Percentiles rank a stretch among this genome's conserved stretches.
Evolutionary conservation across 1,284 basidiomycete genomes (phyloP).

Genomic region (Takashimella koratensis): DNA sequence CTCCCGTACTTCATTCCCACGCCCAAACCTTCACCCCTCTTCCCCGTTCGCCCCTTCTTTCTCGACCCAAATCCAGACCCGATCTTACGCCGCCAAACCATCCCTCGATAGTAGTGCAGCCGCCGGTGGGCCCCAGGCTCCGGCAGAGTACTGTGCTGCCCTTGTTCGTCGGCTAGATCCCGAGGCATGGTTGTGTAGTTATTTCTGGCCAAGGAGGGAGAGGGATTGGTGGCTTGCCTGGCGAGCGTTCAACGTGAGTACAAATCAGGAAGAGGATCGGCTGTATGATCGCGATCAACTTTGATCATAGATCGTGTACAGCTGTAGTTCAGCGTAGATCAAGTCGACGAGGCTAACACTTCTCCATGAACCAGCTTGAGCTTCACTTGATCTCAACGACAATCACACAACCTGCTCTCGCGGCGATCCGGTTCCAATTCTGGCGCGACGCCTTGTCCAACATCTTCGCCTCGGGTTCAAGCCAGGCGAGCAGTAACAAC

Average conservation of each 20-base stretch:
- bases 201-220: slow-evolving; percentile 67
- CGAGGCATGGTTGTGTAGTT: slow-evolving; percentile 70
- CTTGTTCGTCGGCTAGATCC: slow-evolving; percentile 48
- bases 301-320: no score
- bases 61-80: slow-evolving; percentile 2
- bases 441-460: slow-evolving; percentile 81
- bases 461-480: slow-evolving; percentile 51
- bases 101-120: slow-evolving; percentile 6
- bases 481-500: not conserved
- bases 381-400: slow-evolving; percentile 74
- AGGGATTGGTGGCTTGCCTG: slow-evolving; percentile 74
- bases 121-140: slow-evolving; percentile 36
- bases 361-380: slow-evolving; percentile 77
- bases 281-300: no score
- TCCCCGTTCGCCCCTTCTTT: not conserved
- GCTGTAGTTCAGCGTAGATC: no score
- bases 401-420: slow-evolving; percentile 73
- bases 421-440: slow-evolving; percentile 85
- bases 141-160: slow-evolving; percentile 44
- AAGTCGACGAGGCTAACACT: no score
- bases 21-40: slow-evolving; percentile 1
- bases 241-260: slow-evolving; percentile 79
- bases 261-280: no score
- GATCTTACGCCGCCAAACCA: slow-evolving; percentile 16
- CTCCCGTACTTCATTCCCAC: no score